Base-by-base conservation (phyloP, 768 basidiomycete genomes). In the Rhodocollybia butyracea region DNA sequence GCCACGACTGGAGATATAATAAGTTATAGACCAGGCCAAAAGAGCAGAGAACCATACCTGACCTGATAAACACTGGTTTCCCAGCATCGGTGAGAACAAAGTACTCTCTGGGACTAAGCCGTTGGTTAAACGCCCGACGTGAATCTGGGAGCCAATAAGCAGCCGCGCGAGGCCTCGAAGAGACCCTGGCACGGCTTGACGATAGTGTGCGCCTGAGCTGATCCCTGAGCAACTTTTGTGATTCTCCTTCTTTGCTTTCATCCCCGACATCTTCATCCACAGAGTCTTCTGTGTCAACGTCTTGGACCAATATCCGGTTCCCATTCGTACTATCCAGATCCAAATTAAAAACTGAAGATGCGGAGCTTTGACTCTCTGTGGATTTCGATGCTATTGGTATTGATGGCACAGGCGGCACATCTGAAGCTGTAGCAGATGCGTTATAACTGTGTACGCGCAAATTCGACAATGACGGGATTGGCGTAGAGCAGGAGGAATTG, bases 41-140 rank as follows among this genome's bases (percentile, higher is more conserved):
- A 11, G 30, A 63, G 48, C 38, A 38, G 41, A 42, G 22, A 48
- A 39, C 26, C n/a, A 40, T 34, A 26, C 34, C 75, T 57, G 68
- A 90, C 94, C 91, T 92, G 40, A 85, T 78, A 65, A 91, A 99
- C 11, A 99, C 94, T n/a, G 95, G 95, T 70, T 99, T 98, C 27
- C 97, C 97, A 29, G 97, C 97, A 59, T 95, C 86, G 0, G 95
- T 98, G 19, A 98, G 78, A 15, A 98, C 82, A 65, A 91, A 97
- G 68, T 98, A 99, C 65, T 92, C 84, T 51, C 94, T 79, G 22
- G 81, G 82, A 50, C 68, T 71, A 46, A 54, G 59, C 27, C 69
- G 65, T 36, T 68, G 56, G 11, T 67, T 69, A 19, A 70, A 61
- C 40, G 62, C 57, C n/a, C 58, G 32, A 13, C 39, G 31, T 8